phyloP scores from a whole-genome alignment of 2,329 filamentous ascomycete species.

The Diaporthe helianthi region DNA sequence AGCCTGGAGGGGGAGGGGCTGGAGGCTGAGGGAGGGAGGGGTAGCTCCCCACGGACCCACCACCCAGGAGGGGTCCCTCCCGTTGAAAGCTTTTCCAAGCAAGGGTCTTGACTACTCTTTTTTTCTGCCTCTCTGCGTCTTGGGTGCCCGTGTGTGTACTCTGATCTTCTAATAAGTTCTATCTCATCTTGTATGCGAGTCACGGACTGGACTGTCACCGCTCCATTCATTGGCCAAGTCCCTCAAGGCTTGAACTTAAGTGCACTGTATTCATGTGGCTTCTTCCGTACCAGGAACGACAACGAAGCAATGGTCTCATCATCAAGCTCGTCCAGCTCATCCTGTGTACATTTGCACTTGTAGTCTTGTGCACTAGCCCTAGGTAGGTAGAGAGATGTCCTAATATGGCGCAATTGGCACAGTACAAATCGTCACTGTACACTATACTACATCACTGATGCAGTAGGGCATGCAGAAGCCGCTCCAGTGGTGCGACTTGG shows the following conservation, averaged over 20 bases:
- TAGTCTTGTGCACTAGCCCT: no score
- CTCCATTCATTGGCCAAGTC: background rate
- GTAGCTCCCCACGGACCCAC: constrained; percentile 22
- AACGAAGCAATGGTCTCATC: background rate
- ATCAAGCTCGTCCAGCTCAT: background rate
- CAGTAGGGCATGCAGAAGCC: constrained; percentile 16
- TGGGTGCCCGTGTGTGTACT: background rate
- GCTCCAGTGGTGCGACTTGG: background rate
- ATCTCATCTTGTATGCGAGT: constrained; percentile 17
- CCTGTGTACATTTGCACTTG: background rate
- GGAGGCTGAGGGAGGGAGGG: constrained; percentile 22
- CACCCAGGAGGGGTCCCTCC: background rate
- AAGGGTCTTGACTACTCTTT: constrained; percentile 5
- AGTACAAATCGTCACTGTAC: no score
- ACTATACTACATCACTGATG: background rate
- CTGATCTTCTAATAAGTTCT: background rate
- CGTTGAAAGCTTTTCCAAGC: constrained; percentile 9
- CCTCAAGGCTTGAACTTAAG: background rate
- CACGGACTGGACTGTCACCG: constrained; percentile 1
- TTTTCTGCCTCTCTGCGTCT: background rate
- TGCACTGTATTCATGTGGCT: background rate
- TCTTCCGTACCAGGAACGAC: background rate
- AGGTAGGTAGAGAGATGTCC: background rate
- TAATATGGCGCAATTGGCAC: constrained; percentile 26
- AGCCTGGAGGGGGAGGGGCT: constrained; percentile 19